Conservation (phyloP, 2,329 filamentous ascomycete genomes). For the Paecilomyces sp. region DNA sequence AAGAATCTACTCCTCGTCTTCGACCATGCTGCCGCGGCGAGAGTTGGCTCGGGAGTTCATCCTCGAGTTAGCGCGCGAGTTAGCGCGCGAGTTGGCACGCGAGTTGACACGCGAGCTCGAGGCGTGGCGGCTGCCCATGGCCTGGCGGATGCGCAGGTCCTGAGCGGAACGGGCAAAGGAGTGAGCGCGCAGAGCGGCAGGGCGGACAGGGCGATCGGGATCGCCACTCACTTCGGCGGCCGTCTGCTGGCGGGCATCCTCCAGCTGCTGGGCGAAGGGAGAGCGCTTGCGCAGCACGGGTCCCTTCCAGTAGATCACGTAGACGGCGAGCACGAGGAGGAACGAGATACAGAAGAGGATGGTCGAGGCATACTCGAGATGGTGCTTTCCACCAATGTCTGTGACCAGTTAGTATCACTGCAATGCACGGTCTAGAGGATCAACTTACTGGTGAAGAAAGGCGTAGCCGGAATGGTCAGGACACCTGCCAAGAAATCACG, state of each 20-base stretch:
- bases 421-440: not conserved
- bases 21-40: constrained; percentile 18
- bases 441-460: constrained; percentile 37
- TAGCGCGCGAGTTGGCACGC: constrained; percentile 21
- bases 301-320: constrained; percentile 61
- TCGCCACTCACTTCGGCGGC: constrained; percentile 20
- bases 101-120: constrained; percentile 21
- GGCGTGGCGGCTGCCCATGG: constrained; percentile 25
- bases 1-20: not conserved
- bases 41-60: constrained; percentile 19
- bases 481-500: constrained; percentile 59
- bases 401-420: constrained; percentile 1
- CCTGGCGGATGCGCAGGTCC: constrained; percentile 28
- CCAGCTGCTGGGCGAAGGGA: constrained; percentile 58
- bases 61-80: constrained; percentile 22
- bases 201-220: constrained; percentile 10
- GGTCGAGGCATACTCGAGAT: constrained; percentile 54
- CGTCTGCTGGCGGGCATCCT: constrained; percentile 32
- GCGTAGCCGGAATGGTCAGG: constrained; percentile 54
- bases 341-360: constrained; percentile 58
- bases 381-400: constrained; percentile 50
- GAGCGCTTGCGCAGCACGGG: constrained; percentile 53
- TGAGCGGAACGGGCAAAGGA: constrained; percentile 34
- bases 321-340: constrained; percentile 56
- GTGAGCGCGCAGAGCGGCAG: constrained; percentile 26